Evolutionary conservation across 768 basidiomycete species (phyloP).

Genomic region (Pleurotus eryngii): DNA sequence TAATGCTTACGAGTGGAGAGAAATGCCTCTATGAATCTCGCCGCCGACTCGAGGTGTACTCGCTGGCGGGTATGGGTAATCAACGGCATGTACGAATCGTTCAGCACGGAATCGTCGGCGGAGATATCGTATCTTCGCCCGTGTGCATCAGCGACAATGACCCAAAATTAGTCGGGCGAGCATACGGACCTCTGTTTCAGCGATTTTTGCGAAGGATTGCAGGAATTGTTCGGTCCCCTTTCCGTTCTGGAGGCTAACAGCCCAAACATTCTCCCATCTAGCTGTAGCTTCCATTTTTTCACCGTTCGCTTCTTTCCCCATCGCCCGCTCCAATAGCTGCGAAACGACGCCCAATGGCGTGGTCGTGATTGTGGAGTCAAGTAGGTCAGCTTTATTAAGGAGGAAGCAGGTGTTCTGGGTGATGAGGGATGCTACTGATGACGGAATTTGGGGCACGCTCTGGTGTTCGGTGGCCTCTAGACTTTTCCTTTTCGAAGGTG

Average conservation of each 20-base stretch:
- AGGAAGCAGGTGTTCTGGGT: conserved; percentile 61
- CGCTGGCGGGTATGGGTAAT: conserved; percentile 82
- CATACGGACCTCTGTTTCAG: conserved; percentile 46
- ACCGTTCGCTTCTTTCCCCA: neutral
- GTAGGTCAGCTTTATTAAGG: conserved; percentile 76
- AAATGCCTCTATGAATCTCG: conserved; percentile 61
- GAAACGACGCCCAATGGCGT: conserved; percentile 2
- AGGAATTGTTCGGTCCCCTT: conserved; percentile 60
- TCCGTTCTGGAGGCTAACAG: conserved; percentile 56
- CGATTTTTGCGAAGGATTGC: conserved; percentile 45
- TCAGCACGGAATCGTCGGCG: neutral
- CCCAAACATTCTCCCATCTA: conserved; percentile 41
- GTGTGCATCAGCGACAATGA: too few species aligned
- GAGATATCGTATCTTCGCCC: conserved; percentile 1
- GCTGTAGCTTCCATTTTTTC: neutral
- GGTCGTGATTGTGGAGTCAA: conserved; percentile 11
- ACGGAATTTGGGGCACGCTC: conserved; percentile 30
- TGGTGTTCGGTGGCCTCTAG: too few species aligned
- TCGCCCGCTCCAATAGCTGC: neutral
- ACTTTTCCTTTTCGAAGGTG: neutral
- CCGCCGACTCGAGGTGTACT: conserved; percentile 65
- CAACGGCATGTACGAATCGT: conserved; percentile 39
- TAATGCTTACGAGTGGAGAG: conserved; percentile 37
- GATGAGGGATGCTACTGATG: conserved; percentile 47
- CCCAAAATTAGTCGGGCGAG: neutral